Evolutionary conservation across 2,329 filamentous ascomycete genomes (phyloP).

Genomic region (Alternaria sp.): DNA sequence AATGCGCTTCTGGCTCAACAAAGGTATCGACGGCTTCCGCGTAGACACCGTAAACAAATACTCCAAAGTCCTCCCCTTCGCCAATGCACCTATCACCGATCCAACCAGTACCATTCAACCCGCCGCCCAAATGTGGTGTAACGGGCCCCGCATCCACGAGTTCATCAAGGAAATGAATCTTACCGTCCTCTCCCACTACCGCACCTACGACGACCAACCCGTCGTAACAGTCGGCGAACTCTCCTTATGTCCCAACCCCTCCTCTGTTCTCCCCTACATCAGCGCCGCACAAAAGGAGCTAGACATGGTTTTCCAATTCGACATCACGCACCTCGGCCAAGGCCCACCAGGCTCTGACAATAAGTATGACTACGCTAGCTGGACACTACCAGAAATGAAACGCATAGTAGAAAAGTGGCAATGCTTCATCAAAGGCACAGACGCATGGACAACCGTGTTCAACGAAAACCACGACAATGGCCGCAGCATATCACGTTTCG

Average conservation of each 20-base stretch:
- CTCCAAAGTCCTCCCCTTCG: constrained; percentile 53
- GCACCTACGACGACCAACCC: constrained; percentile 48
- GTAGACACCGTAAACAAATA: constrained; percentile 60
- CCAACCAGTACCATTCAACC: constrained; percentile 54
- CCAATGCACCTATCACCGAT: constrained; percentile 52
- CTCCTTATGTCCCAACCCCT: constrained; percentile 54
- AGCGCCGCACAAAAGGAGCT: constrained; percentile 51
- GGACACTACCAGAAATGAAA: constrained; percentile 53
- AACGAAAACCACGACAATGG: constrained; percentile 70
- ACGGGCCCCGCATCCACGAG: constrained; percentile 65
- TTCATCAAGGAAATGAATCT: constrained; percentile 62
- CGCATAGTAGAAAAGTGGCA: constrained; percentile 55
- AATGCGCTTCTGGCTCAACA: constrained; percentile 57
- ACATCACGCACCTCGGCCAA: constrained; percentile 48
- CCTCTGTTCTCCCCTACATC: constrained; percentile 53
- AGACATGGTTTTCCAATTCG: constrained; percentile 59
- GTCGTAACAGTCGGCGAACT: constrained; percentile 66
- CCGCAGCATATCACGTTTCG: constrained; percentile 62
- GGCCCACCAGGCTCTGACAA: constrained; percentile 38
- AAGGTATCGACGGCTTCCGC: constrained; percentile 55
- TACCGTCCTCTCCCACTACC: constrained; percentile 62
- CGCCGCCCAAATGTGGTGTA: constrained; percentile 59
- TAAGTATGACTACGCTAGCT: constrained; percentile 44
- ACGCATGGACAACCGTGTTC: constrained; percentile 64
- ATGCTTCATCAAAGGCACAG: constrained; percentile 54